Conservation (phyloP, 345 rosid genomes). For the Eucalyptus tenuipes region DNA sequence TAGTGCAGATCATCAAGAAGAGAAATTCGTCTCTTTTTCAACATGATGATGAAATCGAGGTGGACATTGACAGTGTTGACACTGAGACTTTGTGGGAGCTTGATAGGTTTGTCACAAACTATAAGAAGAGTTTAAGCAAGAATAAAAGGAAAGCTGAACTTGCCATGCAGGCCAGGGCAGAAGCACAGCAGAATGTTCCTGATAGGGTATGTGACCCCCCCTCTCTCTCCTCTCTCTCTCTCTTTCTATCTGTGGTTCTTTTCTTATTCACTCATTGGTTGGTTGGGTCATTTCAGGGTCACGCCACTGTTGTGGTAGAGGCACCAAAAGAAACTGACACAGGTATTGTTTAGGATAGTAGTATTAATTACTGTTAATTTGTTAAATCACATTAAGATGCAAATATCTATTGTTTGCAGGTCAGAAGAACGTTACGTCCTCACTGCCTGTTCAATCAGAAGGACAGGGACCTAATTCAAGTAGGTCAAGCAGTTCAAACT, state of each 20-base stretch:
- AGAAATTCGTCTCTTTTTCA: conserved; percentile 74
- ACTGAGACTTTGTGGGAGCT: conserved; percentile 98
- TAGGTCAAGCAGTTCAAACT: conserved; percentile 91
- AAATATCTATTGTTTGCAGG: conserved; percentile 16
- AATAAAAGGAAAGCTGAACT: conserved; percentile 93
- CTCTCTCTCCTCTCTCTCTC: not conserved
- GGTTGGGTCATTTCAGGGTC: conserved; percentile 27
- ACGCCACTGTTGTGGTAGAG: conserved; percentile 26
- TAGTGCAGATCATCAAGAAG: conserved; percentile 88
- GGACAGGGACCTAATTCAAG: conserved; percentile 50
- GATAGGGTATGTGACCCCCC: conserved; percentile 35
- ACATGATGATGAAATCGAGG: conserved; percentile 93
- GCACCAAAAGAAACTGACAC: conserved; percentile 42
- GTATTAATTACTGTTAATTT: not conserved
- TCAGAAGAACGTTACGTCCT: conserved; percentile 38
- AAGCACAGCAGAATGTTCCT: conserved; percentile 39
- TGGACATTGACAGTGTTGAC: conserved; percentile 95
- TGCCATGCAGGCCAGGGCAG: conserved; percentile 71
- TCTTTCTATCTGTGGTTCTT: not conserved
- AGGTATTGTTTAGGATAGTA: conserved; percentile 13
- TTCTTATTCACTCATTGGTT: not conserved
- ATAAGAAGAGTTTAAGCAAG: conserved; percentile 93
- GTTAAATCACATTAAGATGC: not conserved
- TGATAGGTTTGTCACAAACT: conserved; percentile 93
- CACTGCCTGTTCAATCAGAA: conserved; percentile 41